These are phyloP conservation scores for Lignosus rhinocerotis DNA, from an alignment of 1,284 basidiomycete genomes.

Conservation along the genomic window DNA sequence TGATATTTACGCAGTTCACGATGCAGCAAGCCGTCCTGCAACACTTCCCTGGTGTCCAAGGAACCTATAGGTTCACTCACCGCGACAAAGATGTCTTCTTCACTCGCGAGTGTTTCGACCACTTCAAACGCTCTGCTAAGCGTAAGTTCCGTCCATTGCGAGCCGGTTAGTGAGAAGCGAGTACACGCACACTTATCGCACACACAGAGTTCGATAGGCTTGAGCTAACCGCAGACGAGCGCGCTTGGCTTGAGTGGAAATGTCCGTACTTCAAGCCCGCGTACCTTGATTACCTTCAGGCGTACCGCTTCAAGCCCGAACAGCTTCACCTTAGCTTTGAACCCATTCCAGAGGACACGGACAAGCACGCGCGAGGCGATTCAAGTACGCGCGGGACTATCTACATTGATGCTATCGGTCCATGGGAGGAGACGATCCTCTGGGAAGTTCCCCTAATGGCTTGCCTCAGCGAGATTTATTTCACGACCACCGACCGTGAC, in stretches of 20 bases:
- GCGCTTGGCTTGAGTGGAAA: conserved; percentile 61
- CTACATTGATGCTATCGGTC: conserved; percentile 73
- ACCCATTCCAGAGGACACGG: conserved; percentile 48
- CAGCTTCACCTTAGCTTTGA: conserved; percentile 79
- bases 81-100: conserved; percentile 75
- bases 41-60: conserved; percentile 73
- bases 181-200: background rate
- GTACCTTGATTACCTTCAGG: conserved; percentile 80
- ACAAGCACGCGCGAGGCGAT: conserved; percentile 31
- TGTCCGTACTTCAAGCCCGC: conserved; percentile 78
- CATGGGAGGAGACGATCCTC: conserved; percentile 89
- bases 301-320: conserved; percentile 77
- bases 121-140: conserved; percentile 63
- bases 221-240: conserved; percentile 63
- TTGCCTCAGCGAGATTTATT: conserved; percentile 80
- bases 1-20: conserved; percentile 56
- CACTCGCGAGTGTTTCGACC: conserved; percentile 66
- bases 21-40: conserved; percentile 94
- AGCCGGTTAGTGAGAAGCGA: too few species aligned
- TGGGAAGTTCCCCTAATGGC: conserved; percentile 98
- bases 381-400: conserved; percentile 55
- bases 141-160: conserved; percentile 48
- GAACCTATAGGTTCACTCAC: conserved; percentile 86
- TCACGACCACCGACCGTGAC: conserved; percentile 67
- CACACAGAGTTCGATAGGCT: conserved; percentile 67